These are phyloP conservation scores for Backusella australiensis DNA, from an alignment of 192 early-diverging fungal genomes.

Conservation along the genomic window DNA sequence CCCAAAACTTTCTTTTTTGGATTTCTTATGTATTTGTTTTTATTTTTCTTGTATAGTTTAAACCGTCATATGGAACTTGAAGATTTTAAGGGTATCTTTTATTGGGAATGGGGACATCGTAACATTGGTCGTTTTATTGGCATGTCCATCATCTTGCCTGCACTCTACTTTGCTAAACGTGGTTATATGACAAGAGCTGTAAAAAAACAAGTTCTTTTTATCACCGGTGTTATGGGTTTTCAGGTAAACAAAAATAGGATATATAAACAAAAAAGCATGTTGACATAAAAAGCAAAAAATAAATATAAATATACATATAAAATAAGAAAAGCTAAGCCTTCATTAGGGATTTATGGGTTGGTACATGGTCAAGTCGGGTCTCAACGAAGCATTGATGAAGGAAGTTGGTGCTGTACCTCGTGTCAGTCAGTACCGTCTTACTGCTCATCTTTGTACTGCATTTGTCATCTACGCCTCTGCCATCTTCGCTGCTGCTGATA, in stretches of 20 bases:
- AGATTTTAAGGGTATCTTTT: constrained; percentile 97
- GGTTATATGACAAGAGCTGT: constrained; percentile 76
- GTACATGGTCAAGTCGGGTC: constrained; percentile 99
- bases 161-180: constrained; percentile 77
- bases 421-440: constrained; percentile 92
- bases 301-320: background rate
- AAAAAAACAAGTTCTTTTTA: constrained; percentile 54
- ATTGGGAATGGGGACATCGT: constrained; percentile 97
- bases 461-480: constrained; percentile 80
- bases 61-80: constrained; percentile 87
- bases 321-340: background rate
- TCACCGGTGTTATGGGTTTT: constrained; percentile 66
- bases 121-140: constrained; percentile 92
- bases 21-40: background rate
- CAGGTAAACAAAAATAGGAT: constrained; percentile 45
- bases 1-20: background rate
- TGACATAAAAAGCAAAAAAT: background rate
- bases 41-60: constrained; percentile 49
- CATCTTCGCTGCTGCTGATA: constrained; percentile 74
- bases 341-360: constrained; percentile 87
- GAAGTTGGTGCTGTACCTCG: constrained; percentile 80
- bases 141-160: constrained; percentile 80
- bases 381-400: constrained; percentile 76
- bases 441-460: constrained; percentile 86
- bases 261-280: background rate